phyloP scores from a whole-genome alignment of 23 red algal species.

The Cyanidiococcus yangmingshanensis region DNA sequence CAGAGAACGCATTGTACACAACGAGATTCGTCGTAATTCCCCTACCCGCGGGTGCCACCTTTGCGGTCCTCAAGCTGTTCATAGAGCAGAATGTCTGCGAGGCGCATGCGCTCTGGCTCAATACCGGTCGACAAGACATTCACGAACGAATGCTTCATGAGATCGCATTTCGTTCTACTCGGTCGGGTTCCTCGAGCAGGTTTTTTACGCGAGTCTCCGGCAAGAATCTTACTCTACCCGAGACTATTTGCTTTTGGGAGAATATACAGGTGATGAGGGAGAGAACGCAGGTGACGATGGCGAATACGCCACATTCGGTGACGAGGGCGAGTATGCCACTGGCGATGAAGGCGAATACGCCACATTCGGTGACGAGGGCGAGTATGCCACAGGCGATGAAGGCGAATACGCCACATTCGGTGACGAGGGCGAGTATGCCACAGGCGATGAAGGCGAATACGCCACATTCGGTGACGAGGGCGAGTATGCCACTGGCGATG shows the following conservation, averaged over 20 bases:
- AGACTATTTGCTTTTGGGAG: slow-evolving; percentile 13
- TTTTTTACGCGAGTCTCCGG: too few relatives aligned
- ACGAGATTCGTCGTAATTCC: too few relatives aligned
- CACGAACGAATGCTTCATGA: background rate
- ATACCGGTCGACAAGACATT: too few relatives aligned
- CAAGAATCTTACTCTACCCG: too few relatives aligned
- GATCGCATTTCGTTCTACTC: background rate
- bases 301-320: slow-evolving; percentile 29
- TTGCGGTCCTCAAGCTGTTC: too few relatives aligned
- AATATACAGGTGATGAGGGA: slow-evolving; percentile 66
- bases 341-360: background rate
- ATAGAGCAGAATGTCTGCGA: too few relatives aligned
- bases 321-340: slow-evolving; percentile 20
- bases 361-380: slow-evolving; percentile 3
- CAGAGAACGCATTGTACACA: too few relatives aligned
- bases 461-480: slow-evolving; percentile 19
- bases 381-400: slow-evolving; percentile 34
- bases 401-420: slow-evolving; percentile 44
- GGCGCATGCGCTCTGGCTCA: too few relatives aligned
- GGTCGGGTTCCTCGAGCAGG: background rate
- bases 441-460: slow-evolving; percentile 49
- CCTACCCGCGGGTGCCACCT: too few relatives aligned
- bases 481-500: slow-evolving; percentile 10
- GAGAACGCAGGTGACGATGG: slow-evolving; percentile 77
- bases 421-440: background rate